A percentile compares a stretch with the other conserved stretches of the same genome.
Conservation (phyloP, 2,329 filamentous ascomycete genomes). For the Fusarium goolgardi region DNA sequence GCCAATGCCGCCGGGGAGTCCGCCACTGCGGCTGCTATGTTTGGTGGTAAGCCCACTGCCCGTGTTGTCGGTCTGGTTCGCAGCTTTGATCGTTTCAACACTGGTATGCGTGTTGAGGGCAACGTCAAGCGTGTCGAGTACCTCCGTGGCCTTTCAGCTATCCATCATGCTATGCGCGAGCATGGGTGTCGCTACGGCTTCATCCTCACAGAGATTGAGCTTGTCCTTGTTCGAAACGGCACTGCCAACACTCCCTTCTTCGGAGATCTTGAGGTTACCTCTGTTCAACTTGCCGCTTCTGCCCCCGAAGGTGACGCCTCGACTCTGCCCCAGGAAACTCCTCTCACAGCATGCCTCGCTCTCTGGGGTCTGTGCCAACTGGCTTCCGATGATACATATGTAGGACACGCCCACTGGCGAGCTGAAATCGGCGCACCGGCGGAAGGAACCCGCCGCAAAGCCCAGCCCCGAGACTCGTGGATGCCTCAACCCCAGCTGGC, state of each 20-base stretch:
- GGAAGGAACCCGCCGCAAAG: constrained; percentile 77
- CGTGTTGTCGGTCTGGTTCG: constrained; percentile 88
- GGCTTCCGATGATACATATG: constrained; percentile 66
- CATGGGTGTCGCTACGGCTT: constrained; percentile 94
- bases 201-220: constrained; percentile 95
- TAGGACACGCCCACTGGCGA: constrained; percentile 71
- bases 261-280: constrained; percentile 83
- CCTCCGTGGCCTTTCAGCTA: constrained; percentile 83
- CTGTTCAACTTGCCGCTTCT: constrained; percentile 66
- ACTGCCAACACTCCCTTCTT: constrained; percentile 79
- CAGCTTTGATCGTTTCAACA: constrained; percentile 94
- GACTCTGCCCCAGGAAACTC: constrained; percentile 54
- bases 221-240: constrained; percentile 88
- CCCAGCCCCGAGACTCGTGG: constrained; percentile 76
- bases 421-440: constrained; percentile 80
- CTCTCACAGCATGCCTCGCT: constrained; percentile 77
- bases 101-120: constrained; percentile 87
- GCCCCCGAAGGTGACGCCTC: constrained; percentile 47
- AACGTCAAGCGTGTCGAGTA: constrained; percentile 90
- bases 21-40: constrained; percentile 65
- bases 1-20: constrained; percentile 70
- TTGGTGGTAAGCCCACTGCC: constrained; percentile 60
- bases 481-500: constrained; percentile 78
- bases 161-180: constrained; percentile 93
- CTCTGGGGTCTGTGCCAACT: constrained; percentile 83